Percentiles rank a stretch among this genome's conserved stretches.
These are phyloP conservation scores for Populus deltoides DNA, from an alignment of 345 rosid species.

Conservation along the genomic window DNA sequence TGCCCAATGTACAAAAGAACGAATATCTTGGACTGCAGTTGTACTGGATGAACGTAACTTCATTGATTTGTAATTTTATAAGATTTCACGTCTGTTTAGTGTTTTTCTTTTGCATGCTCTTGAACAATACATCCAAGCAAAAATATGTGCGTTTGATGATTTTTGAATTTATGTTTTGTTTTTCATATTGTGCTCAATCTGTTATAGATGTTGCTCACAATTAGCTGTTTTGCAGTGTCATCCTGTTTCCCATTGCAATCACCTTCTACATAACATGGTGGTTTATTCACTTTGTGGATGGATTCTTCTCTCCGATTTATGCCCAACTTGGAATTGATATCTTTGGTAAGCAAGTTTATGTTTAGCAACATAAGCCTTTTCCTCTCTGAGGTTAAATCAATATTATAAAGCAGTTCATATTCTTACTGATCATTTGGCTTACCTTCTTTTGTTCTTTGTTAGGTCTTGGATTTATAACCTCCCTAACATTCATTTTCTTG, in stretches of 20 bases:
- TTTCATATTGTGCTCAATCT: constrained; percentile 9
- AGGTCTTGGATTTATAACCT: constrained; percentile 97
- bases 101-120: not conserved
- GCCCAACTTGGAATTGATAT: constrained; percentile 88
- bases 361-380: not conserved
- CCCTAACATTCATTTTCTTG: constrained; percentile 87
- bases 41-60: not conserved
- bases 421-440: constrained; percentile 17
- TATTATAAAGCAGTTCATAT: not conserved
- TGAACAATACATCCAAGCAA: not conserved
- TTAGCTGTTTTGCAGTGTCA: constrained; percentile 64
- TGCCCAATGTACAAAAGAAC: not conserved
- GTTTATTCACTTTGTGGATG: constrained; percentile 98
- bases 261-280: constrained; percentile 99
- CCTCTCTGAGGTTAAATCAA: not conserved
- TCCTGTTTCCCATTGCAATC: constrained; percentile 86
- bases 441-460: constrained; percentile 13
- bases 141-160: not conserved
- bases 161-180: not conserved
- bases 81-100: not conserved
- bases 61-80: not conserved
- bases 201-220: constrained; percentile 21
- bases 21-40: not conserved
- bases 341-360: constrained; percentile 56
- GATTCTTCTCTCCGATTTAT: constrained; percentile 96